Evolutionary conservation across 495 filamentous ascomycete species (phyloP), one percentile per base, ranked within the genome.

Genomic region (Clavariopsis aquatica): DNA sequence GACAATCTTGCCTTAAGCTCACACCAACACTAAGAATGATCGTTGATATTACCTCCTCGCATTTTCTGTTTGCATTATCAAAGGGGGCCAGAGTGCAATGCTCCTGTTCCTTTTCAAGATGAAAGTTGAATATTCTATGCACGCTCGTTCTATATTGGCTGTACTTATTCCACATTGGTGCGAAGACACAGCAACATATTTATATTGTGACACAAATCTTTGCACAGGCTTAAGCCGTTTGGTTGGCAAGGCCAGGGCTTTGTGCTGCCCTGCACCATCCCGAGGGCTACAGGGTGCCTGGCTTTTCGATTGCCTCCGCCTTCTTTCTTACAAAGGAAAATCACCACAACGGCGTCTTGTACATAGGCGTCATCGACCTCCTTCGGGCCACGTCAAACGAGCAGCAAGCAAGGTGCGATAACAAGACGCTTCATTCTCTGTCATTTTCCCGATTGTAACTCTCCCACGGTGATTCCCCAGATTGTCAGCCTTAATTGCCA

Each of bases 401-500:
- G 38, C 3, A 43, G 38, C 38, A 43, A 17, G 38, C 38, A 43
- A 43, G 8, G 9, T 6, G 3, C 38, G 6, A 43, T 15, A 3
- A 8, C n/a, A 10, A 8, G 3, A 17, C 6, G 38, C 38, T 23
- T 51, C 22, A 23, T 28, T 23, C 6, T 9, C 19, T 51, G 47
- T 22, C 23, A 13, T 51, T 51, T 22, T 51, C 26, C 10, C 19
- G 7, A 24, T 23, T 51, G 2, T 28, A 24, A 51, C 8, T n/a
- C 19, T 51, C 47, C 20, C 47, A n/a, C 10, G 19, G 10, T 22
- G 22, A 24, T 31, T 29, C 17, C 20, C 15, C 17, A 24, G 26
- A 8, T 29, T 64, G 55, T 59, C 62, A 68, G 63, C 31, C 52
- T 59, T 60, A 24, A 36, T 31, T 29, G 24, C 54, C 65, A 34